Evolutionary conservation across 306 rosid genomes (phyloP), one percentile per base, ranked within the genome.

Genomic region (Hippophae gyantsensis): DNA sequence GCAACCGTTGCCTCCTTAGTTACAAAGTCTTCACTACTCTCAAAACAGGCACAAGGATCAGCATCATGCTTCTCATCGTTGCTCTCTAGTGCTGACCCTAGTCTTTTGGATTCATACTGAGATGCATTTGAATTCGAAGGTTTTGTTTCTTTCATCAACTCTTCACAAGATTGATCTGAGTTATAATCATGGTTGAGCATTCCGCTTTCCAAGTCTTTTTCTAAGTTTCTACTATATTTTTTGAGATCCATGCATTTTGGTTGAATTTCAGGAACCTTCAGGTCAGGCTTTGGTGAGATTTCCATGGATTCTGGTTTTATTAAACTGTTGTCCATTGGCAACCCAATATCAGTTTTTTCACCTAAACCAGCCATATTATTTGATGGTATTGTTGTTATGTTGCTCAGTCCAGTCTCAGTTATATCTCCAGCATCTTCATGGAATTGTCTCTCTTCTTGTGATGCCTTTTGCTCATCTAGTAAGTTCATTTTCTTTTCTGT

Each of bases 181-280:
- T 42, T 52, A 47, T 38, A 27, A 50, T 69, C 69, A 8, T 66
- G 49, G 14, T 62, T 55, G 56, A 52, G 58, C 57, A 72, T 79
- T 61, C 65, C 79, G 56, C 27, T 69, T 74, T 64, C 72, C 44
- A 66, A 62, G 55, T 48, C 64, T 63, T 65, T 52, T 73, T 40
- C 68, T 32, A 46, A 52, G 14, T 48, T 26, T 60, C 43, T 70
- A 6, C 41, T 58, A 42, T 80, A 84, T 60, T 66, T 79, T 43
- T 57, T 10, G 41, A 69, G 46, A 57, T 63, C 63, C 56, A 58
- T 64, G 78, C 48, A 23, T 59, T 60, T 76, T 14, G 70, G 77
- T 63, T 70, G 78, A 3, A 42, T 40, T 61, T 76, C 76, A 52
- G 57, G 58, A 73, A 56, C 74, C 58, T 65, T 67, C 49, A 56